A percentile compares a stretch with the other conserved stretches of the same genome.
These are phyloP conservation scores for Amanita fuliginea DNA, from an alignment of 768 basidiomycete genomes.

Conservation along the genomic window DNA sequence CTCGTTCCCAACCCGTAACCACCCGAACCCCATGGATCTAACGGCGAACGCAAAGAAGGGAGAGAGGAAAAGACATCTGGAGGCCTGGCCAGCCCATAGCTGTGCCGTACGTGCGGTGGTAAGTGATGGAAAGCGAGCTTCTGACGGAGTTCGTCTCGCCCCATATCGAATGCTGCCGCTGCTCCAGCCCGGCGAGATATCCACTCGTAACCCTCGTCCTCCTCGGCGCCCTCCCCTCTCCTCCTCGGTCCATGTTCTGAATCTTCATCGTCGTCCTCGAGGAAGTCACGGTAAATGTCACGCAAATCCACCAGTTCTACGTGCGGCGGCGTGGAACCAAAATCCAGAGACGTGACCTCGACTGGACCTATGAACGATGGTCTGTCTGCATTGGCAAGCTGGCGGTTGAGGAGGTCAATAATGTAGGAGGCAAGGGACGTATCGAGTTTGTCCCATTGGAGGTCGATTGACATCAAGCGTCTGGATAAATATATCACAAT, in stretches of 20 bases:
- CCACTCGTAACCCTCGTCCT: slow-evolving; percentile 79
- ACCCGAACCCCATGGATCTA: slow-evolving; percentile 9
- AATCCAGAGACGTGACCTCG: slow-evolving; percentile 75
- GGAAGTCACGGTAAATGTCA: slow-evolving; percentile 91
- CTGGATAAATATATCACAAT: not conserved
- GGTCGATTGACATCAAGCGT: slow-evolving; percentile 77
- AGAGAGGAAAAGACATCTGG: slow-evolving; percentile 50
- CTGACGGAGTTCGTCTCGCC: slow-evolving; percentile 37
- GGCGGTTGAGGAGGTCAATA: slow-evolving; percentile 67
- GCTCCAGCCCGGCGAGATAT: slow-evolving; percentile 46
- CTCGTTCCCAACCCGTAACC: not conserved
- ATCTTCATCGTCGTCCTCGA: slow-evolving; percentile 71
- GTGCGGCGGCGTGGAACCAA: slow-evolving; percentile 75
- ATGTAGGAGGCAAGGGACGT: slow-evolving; percentile 56
- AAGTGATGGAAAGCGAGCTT: slow-evolving; percentile 48
- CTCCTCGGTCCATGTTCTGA: slow-evolving; percentile 38
- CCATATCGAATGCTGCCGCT: slow-evolving; percentile 17
- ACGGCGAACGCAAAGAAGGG: slow-evolving; percentile 31
- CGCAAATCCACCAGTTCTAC: slow-evolving; percentile 86
- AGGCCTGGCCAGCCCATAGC: slow-evolving; percentile 45
- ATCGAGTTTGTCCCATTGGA: slow-evolving; percentile 86
- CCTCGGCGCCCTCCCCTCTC: slow-evolving; percentile 39
- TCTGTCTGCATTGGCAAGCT: slow-evolving; percentile 57
- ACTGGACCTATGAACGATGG: slow-evolving; percentile 95
- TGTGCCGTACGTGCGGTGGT: slow-evolving; percentile 65